Conservation (phyloP, 495 filamentous ascomycete species). For the Halenospora varia region DNA sequence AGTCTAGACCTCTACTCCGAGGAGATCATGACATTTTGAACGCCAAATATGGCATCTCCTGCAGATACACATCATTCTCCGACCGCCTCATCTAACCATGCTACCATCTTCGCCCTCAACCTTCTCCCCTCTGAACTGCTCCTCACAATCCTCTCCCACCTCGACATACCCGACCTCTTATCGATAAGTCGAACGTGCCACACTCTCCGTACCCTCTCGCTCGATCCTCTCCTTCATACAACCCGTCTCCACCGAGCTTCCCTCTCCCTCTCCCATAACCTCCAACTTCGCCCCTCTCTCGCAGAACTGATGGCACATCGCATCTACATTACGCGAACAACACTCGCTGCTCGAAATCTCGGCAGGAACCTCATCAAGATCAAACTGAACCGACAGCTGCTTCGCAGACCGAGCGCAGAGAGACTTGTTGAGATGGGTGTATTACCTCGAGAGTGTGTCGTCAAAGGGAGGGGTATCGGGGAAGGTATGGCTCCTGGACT, state of each 20-base stretch:
- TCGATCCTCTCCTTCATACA: constrained; percentile 51
- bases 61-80: too few relatives aligned
- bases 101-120: too few relatives aligned
- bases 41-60: too few relatives aligned
- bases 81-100: not conserved
- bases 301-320: constrained; percentile 44
- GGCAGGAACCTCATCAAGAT: constrained; percentile 42
- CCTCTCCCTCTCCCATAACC: constrained; percentile 38
- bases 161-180: constrained; percentile 56
- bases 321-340: constrained; percentile 56
- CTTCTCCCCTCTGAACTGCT: constrained; percentile 52
- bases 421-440: constrained; percentile 31
- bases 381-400: constrained; percentile 29
- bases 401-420: constrained; percentile 23
- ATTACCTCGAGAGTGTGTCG: constrained; percentile 28
- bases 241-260: constrained; percentile 50
- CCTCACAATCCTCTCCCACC: constrained; percentile 47
- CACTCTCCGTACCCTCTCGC: constrained; percentile 47
- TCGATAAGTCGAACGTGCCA: constrained; percentile 51
- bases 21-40: too few relatives aligned
- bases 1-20: too few relatives aligned
- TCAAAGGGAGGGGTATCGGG: constrained; percentile 12
- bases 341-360: constrained; percentile 48
- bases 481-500: constrained; percentile 24
- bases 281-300: constrained; percentile 50